phyloP scores from a whole-genome alignment of 805 yeast species.

The Kluyveromyces nonfermentans region DNA sequence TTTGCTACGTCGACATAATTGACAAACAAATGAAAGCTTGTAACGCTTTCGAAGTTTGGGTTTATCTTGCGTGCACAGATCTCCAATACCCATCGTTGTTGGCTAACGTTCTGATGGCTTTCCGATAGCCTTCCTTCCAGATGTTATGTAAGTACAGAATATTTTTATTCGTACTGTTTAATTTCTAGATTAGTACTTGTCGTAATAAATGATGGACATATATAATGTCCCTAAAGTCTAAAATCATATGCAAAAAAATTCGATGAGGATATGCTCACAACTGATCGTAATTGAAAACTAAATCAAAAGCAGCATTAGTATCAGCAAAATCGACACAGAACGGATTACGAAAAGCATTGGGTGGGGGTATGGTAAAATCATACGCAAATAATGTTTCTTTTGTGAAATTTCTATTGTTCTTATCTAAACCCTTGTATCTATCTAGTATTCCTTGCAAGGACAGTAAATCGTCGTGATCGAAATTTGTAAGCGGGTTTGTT shows the following conservation, averaged over 20 bases:
- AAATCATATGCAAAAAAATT: too few species aligned
- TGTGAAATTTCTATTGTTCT: not conserved
- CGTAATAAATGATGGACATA: not conserved
- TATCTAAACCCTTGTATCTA: not conserved
- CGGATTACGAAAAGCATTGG: not conserved
- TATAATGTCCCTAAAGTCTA: not conserved
- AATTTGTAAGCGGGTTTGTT: not conserved
- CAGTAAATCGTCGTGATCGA: not conserved
- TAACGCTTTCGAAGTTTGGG: not conserved
- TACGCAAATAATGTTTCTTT: not conserved
- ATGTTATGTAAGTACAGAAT: too few species aligned
- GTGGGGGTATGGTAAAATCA: not conserved
- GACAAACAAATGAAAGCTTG: slow-evolving; percentile 3
- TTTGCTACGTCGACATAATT: slow-evolving; percentile 2
- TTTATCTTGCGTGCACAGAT: not conserved
- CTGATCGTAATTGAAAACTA: not conserved
- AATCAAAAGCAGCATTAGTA: not conserved
- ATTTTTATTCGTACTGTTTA: too few species aligned
- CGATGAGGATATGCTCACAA: too few species aligned
- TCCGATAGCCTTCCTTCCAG: too few species aligned
- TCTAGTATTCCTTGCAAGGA: not conserved
- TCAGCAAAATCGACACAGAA: not conserved
- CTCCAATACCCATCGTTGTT: too few species aligned
- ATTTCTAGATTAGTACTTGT: not conserved
- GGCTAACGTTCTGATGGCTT: too few species aligned